These are phyloP conservation scores for Ulota crispa DNA, from an alignment of 225 moss, liverwort and hornwort genomes.

Conservation along the genomic window DNA sequence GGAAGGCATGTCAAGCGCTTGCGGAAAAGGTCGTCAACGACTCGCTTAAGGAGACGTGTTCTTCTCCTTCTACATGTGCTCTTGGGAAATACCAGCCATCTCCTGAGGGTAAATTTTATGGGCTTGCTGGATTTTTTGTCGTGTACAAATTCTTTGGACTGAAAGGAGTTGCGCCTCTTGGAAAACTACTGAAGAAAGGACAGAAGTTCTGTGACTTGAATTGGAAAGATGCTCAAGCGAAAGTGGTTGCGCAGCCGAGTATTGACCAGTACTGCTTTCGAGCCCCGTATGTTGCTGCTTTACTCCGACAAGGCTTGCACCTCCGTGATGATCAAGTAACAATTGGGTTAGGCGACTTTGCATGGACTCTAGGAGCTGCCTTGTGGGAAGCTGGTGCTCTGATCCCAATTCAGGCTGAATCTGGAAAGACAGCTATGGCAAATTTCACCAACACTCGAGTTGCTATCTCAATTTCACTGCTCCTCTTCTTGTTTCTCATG, in stretches of 20 bases:
- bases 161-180: slow-evolving; percentile 63
- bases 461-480: slow-evolving; percentile 43
- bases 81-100: slow-evolving; percentile 87
- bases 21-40: slow-evolving; percentile 72
- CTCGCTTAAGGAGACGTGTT: slow-evolving; percentile 40
- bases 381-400: slow-evolving; percentile 94
- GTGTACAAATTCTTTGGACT: slow-evolving; percentile 98
- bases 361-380: slow-evolving; percentile 97
- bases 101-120: slow-evolving; percentile 83
- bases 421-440: slow-evolving; percentile 33
- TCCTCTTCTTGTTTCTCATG: slow-evolving; percentile 55
- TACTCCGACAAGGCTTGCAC: slow-evolving; percentile 87
- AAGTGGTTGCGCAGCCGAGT: slow-evolving; percentile 80
- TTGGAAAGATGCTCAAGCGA: slow-evolving; percentile 79
- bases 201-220: slow-evolving; percentile 80
- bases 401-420: slow-evolving; percentile 48
- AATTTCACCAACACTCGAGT: slow-evolving; percentile 40
- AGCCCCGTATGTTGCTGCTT: slow-evolving; percentile 77
- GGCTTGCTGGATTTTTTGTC: slow-evolving; percentile 94
- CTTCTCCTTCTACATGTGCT: slow-evolving; percentile 57
- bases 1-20: slow-evolving; percentile 78
- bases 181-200: slow-evolving; percentile 75
- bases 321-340: slow-evolving; percentile 81
- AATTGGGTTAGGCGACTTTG: slow-evolving; percentile 92
- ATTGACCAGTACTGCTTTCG: slow-evolving; percentile 98